Percentiles rank a stretch among this genome's conserved stretches.
phyloP scores from a whole-genome alignment of 2,329 filamentous ascomycete species.

The Cladorrhinum sp. region DNA sequence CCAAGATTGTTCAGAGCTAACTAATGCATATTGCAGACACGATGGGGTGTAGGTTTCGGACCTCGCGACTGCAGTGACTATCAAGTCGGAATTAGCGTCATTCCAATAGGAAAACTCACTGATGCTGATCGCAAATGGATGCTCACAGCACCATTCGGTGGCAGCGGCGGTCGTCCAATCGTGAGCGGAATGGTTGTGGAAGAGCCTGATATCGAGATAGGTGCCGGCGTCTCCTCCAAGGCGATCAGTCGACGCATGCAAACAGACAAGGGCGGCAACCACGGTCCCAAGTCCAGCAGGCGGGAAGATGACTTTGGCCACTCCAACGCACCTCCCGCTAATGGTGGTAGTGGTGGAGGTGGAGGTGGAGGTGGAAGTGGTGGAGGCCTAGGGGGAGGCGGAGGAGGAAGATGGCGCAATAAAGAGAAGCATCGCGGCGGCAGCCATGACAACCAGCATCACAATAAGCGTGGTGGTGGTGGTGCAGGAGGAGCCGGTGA shows the following conservation, averaged over 20 bases:
- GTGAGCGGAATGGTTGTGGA: constrained; percentile 85
- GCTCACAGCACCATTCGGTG: constrained; percentile 87
- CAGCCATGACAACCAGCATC: constrained; percentile 27
- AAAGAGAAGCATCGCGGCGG: constrained; percentile 11
- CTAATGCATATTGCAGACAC: constrained; percentile 51
- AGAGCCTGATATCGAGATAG: constrained; percentile 98
- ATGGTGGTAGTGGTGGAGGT: constrained; percentile 16
- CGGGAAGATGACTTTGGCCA: constrained; percentile 35
- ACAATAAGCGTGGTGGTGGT: constrained; percentile 22
- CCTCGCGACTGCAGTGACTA: constrained; percentile 98
- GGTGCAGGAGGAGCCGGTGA: constrained; percentile 28
- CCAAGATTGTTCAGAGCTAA: constrained; percentile 37
- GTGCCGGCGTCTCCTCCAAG: constrained; percentile 94
- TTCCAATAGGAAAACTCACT: constrained; percentile 87
- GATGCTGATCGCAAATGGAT: constrained; percentile 98
- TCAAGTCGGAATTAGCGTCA: constrained; percentile 83
- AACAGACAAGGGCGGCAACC: constrained; percentile 63
- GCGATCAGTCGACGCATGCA: constrained; percentile 69
- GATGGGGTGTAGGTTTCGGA: constrained; percentile 97
- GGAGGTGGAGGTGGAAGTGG: constrained; percentile 21
- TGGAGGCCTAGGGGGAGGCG: constrained; percentile 17
- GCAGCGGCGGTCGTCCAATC: constrained; percentile 79
- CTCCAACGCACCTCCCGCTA: constrained; percentile 7
- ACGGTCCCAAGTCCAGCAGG: constrained; percentile 62
- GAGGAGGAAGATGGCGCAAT: constrained; percentile 23